phyloP scores from a whole-genome alignment of 1,284 basidiomycete genomes.

The Hemileccinum hortonii region DNA sequence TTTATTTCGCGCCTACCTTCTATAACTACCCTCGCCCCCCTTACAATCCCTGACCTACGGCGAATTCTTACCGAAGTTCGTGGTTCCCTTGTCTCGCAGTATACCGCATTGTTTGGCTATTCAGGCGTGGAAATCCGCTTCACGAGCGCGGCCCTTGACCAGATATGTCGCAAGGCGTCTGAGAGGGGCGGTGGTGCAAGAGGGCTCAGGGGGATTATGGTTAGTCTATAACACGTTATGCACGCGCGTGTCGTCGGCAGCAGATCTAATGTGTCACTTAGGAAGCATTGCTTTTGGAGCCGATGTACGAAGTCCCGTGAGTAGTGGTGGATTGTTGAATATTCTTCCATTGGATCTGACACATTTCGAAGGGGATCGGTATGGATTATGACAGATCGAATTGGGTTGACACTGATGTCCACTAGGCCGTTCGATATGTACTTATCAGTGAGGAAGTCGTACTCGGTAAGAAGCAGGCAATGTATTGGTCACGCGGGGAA shows the following conservation, averaged over 20 bases:
- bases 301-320: slow-evolving; percentile 92
- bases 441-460: slow-evolving; percentile 59
- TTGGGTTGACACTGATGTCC: slow-evolving; percentile 8
- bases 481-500: slow-evolving; percentile 64
- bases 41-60: slow-evolving; percentile 76
- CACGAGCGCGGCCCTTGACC: slow-evolving; percentile 69
- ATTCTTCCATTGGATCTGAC: slow-evolving; percentile 5
- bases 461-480: slow-evolving; percentile 46
- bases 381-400: slow-evolving; percentile 13
- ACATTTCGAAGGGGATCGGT: slow-evolving; percentile 44
- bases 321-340: slow-evolving; percentile 35
- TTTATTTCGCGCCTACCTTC: slow-evolving; percentile 90
- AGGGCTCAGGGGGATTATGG: slow-evolving; percentile 87
- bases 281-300: slow-evolving; percentile 77
- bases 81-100: slow-evolving; percentile 89
- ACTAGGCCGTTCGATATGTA: slow-evolving; percentile 58
- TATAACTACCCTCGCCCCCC: slow-evolving; percentile 76
- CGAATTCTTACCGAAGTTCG: slow-evolving; percentile 89
- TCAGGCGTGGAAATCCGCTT: slow-evolving; percentile 82
- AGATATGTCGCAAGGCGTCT: slow-evolving; percentile 76
- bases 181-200: slow-evolving; percentile 87
- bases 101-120: slow-evolving; percentile 77
- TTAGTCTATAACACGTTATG: slow-evolving; percentile 32
- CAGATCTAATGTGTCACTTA: slow-evolving; percentile 32
- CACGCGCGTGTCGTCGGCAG: background rate